phyloP scores from a whole-genome alignment of 805 yeast genomes.

The Yamadazyma philogaea region DNA sequence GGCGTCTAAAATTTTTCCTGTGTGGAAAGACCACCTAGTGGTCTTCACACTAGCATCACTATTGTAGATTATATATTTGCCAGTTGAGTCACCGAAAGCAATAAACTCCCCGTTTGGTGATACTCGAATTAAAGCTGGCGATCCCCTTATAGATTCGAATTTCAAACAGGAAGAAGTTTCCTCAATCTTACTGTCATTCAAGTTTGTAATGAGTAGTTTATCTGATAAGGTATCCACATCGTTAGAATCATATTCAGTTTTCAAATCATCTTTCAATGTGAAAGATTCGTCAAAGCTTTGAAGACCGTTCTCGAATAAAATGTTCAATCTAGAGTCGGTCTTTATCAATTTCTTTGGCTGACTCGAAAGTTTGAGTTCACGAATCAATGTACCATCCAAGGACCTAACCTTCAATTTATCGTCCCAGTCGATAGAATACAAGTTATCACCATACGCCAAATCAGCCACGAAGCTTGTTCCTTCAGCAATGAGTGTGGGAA shows the following conservation, averaged over 20 bases:
- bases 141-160: constrained; percentile 50
- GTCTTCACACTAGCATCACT: constrained; percentile 61
- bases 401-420: constrained; percentile 55
- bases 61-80: constrained; percentile 77
- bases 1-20: constrained; percentile 73
- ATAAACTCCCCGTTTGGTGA: constrained; percentile 67
- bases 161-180: constrained; percentile 33
- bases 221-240: constrained; percentile 23
- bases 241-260: constrained; percentile 23
- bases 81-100: constrained; percentile 85
- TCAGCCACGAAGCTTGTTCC: constrained; percentile 72
- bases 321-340: constrained; percentile 25
- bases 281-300: constrained; percentile 11
- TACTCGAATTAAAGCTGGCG: constrained; percentile 51
- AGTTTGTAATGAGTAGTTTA: constrained; percentile 30
- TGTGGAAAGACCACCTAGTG: constrained; percentile 94
- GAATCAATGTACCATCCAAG: constrained; percentile 8
- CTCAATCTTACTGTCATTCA: constrained; percentile 27
- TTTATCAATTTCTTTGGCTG: constrained; percentile 38
- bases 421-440: constrained; percentile 83
- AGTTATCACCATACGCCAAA: constrained; percentile 27
- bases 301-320: constrained; percentile 30
- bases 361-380: constrained; percentile 14
- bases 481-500: constrained; percentile 27
- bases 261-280: not conserved